Evolutionary conservation across 345 rosid species (phyloP).

Genomic region (Ricinus communis): DNA sequence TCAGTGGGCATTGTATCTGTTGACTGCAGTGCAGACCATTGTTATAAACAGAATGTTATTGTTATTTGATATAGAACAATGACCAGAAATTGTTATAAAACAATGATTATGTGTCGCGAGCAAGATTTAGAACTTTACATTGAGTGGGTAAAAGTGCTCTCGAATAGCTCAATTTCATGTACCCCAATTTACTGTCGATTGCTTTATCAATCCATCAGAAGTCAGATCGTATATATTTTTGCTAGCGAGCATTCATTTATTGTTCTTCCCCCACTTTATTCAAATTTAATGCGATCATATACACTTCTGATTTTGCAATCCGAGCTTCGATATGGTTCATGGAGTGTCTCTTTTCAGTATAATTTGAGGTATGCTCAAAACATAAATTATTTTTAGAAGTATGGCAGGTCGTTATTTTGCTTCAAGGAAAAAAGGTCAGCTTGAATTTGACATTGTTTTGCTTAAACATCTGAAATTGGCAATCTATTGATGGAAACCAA

Average conservation of each 20-base stretch:
- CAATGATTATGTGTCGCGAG: neutral
- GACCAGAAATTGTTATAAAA: neutral
- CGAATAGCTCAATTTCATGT: too few species aligned
- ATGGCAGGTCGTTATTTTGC: neutral
- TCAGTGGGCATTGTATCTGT: neutral
- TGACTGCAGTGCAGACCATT: neutral
- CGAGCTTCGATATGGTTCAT: too few species aligned
- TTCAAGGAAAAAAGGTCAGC: neutral
- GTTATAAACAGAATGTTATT: neutral
- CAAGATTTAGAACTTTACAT: too few species aligned
- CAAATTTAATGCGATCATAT: neutral
- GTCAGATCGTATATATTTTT: too few species aligned
- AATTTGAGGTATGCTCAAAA: neutral
- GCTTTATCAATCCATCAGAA: too few species aligned
- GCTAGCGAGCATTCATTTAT: too few species aligned
- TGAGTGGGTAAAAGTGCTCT: too few species aligned
- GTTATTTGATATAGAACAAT: neutral
- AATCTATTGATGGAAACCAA: constrained; percentile 11
- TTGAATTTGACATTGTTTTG: neutral
- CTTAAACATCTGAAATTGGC: constrained; percentile 4
- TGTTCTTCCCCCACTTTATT: neutral
- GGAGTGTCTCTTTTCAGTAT: neutral
- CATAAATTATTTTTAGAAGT: neutral
- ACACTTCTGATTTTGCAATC: too few species aligned
- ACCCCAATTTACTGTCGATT: too few species aligned